These are phyloP conservation scores for Aspergillus clavatus DNA, from an alignment of 2,329 filamentous ascomycete species.

Conservation along the genomic window DNA sequence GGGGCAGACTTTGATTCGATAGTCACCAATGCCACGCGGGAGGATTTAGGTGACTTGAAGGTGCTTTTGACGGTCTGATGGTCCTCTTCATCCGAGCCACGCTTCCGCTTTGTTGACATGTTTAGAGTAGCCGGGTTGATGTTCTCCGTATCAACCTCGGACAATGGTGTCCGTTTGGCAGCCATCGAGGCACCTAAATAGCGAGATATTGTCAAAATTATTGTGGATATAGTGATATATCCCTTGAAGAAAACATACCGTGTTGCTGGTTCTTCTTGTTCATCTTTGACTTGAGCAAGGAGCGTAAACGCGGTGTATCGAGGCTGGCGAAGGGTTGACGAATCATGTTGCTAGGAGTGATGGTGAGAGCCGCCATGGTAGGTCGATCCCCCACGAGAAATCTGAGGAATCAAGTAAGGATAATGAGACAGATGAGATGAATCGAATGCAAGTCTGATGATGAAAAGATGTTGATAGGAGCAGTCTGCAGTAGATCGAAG, in stretches of 20 bases:
- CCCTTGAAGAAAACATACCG: slow-evolving; percentile 18
- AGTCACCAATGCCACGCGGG: slow-evolving; percentile 33
- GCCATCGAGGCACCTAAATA: slow-evolving; percentile 12
- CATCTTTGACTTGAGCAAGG: slow-evolving; percentile 28
- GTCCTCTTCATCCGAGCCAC: slow-evolving; percentile 29
- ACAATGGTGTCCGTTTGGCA: slow-evolving; percentile 14
- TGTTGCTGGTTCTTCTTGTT: slow-evolving; percentile 32
- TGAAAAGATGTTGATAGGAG: not conserved
- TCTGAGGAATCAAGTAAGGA: not conserved
- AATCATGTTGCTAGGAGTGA: slow-evolving; percentile 28
- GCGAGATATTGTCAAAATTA: slow-evolving; percentile 3
- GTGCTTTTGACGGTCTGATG: slow-evolving; percentile 27
- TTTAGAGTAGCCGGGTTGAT: slow-evolving; percentile 51
- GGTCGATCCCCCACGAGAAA: not conserved
- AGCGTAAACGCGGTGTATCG: slow-evolving; percentile 29
- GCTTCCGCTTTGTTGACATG: slow-evolving; percentile 46
- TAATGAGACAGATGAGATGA: too few relatives aligned
- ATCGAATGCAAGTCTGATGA: not conserved
- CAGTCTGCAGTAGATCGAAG: slow-evolving; percentile 1
- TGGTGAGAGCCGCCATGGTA: slow-evolving; percentile 33
- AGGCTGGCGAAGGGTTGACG: slow-evolving; percentile 35
- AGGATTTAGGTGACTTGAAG: slow-evolving; percentile 50
- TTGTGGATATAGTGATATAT: not conserved
- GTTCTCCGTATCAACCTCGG: slow-evolving; percentile 52
- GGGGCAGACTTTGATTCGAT: slow-evolving; percentile 18